Conservation (phyloP, 805 yeast species). For the Candida sanyiensis region DNA sequence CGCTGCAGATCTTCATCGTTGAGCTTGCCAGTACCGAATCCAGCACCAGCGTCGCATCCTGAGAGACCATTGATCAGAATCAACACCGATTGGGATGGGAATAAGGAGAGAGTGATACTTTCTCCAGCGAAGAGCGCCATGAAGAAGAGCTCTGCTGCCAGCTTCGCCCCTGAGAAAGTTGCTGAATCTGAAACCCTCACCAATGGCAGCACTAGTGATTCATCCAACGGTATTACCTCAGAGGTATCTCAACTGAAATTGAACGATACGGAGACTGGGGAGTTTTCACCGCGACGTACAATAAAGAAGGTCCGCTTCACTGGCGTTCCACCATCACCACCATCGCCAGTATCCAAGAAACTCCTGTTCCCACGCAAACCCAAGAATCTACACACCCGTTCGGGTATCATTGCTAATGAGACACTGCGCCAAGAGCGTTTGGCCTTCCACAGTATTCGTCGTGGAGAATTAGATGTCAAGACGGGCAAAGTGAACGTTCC, state of each 20-base stretch:
- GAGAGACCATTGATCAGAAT: neutral
- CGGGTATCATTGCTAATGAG: conserved; percentile 18
- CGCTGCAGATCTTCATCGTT: neutral
- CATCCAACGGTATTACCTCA: too few species aligned
- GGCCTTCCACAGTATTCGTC: conserved; percentile 20
- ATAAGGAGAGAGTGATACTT: neutral
- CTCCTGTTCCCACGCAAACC: conserved; percentile 2
- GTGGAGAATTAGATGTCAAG: conserved; percentile 20
- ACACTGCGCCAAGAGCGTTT: conserved; percentile 23
- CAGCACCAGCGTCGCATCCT: neutral
- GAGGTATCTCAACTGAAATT: too few species aligned
- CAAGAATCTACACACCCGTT: conserved; percentile 6
- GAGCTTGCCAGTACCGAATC: too few species aligned
- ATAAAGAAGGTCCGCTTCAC: conserved; percentile 25
- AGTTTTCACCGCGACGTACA: neutral
- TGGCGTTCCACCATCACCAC: conserved; percentile 23
- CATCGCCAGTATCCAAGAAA: conserved; percentile 10
- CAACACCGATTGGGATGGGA: neutral
- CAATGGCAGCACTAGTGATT: too few species aligned
- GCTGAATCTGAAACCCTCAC: neutral
- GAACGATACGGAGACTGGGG: too few species aligned
- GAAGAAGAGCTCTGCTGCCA: conserved; percentile 3
- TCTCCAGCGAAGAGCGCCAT: conserved; percentile 8
- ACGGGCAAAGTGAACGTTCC: conserved; percentile 18
- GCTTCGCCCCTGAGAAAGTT: neutral